These are phyloP conservation scores for slime mould (Dictyostelium discoideum) DNA, from an alignment of 78 protist species.

Conservation along the genomic window DNA sequence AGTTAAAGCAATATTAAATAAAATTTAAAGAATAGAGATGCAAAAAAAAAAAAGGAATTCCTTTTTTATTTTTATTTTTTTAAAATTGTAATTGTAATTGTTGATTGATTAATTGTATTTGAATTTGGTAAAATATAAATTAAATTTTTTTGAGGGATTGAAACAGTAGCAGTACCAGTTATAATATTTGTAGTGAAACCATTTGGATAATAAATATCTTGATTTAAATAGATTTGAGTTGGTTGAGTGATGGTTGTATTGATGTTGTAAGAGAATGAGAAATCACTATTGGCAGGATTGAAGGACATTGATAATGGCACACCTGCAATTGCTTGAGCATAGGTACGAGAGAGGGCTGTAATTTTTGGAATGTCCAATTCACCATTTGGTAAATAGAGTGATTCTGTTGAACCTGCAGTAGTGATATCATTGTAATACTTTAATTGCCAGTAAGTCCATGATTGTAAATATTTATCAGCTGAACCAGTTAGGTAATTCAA, in stretches of 20 bases:
- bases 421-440: slow-evolving; percentile 85
- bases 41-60: background rate
- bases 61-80: background rate
- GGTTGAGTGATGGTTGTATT: slow-evolving; percentile 36
- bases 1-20: slow-evolving; percentile 38
- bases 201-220: slow-evolving; percentile 42
- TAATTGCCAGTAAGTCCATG: slow-evolving; percentile 84
- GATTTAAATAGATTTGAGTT: slow-evolving; percentile 64
- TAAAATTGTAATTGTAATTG: background rate
- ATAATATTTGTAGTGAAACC: slow-evolving; percentile 42
- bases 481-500: slow-evolving; percentile 21
- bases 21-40: background rate
- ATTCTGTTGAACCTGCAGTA: slow-evolving; percentile 69
- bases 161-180: background rate
- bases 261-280: slow-evolving; percentile 14
- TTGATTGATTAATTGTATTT: slow-evolving; percentile 10
- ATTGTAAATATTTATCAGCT: slow-evolving; percentile 60
- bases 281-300: background rate
- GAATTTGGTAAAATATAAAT: slow-evolving; percentile 24
- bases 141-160: background rate
- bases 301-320: slow-evolving; percentile 38
- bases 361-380: slow-evolving; percentile 49
- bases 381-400: slow-evolving; percentile 67
- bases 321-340: slow-evolving; percentile 82
- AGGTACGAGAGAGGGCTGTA: slow-evolving; percentile 70